Conservation (phyloP, 2,329 filamentous ascomycete species). For the Diaporthe helianthi region DNA sequence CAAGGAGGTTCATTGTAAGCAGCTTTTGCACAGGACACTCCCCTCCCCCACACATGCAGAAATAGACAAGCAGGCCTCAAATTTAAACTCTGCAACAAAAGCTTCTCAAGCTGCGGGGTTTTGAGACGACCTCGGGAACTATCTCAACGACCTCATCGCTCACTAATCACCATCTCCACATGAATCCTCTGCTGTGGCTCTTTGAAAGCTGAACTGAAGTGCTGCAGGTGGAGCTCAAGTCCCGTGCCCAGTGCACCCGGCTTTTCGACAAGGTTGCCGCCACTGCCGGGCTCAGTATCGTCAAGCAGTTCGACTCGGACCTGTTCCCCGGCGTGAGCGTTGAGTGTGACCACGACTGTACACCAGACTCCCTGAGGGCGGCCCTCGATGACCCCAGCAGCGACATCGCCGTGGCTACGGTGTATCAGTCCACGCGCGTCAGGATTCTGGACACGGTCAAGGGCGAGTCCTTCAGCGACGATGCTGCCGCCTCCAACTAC, state of each 20-base stretch:
- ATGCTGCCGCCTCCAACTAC: slow-evolving; percentile 33
- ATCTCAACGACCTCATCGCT: no score
- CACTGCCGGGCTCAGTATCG: background rate
- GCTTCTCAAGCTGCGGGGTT: no score
- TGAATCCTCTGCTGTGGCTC: no score
- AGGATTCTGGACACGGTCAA: slow-evolving; percentile 22
- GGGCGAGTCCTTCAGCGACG: slow-evolving; percentile 3
- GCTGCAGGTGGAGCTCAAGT: slow-evolving; percentile 5
- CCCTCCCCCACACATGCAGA: no score
- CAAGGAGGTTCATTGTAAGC: background rate
- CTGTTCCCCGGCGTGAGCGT: slow-evolving; percentile 32
- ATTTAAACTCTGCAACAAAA: no score
- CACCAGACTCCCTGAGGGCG: slow-evolving; percentile 20
- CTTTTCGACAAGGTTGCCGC: background rate
- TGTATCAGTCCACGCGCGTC: slow-evolving; percentile 10
- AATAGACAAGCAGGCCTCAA: no score
- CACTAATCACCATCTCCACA: no score
- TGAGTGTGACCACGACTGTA: slow-evolving; percentile 30
- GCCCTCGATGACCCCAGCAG: slow-evolving; percentile 20
- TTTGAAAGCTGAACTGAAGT: no score
- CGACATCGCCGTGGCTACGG: background rate
- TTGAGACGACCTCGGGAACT: no score
- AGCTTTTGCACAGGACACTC: no score
- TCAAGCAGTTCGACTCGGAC: slow-evolving; percentile 29
- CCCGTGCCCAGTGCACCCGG: background rate